These are phyloP conservation scores for Rhizoctonia solani DNA, from an alignment of 1,284 basidiomycete genomes.

Conservation along the genomic window DNA sequence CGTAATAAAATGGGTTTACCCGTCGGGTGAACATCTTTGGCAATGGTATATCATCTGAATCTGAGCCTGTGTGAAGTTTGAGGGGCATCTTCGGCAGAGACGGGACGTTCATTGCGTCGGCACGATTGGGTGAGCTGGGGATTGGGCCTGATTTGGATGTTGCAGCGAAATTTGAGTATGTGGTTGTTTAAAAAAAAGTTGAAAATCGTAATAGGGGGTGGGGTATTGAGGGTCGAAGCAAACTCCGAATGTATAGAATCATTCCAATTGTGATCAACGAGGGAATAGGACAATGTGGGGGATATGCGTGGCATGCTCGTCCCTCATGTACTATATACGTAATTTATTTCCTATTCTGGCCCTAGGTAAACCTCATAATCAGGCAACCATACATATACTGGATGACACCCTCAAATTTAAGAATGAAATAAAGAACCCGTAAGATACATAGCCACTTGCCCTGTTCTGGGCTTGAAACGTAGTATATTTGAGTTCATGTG, in stretches of 20 bases:
- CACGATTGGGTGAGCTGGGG: background rate
- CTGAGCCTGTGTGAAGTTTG: conserved; percentile 12
- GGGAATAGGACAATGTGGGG: no score
- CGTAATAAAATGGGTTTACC: background rate
- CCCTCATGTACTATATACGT: no score
- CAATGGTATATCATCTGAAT: background rate
- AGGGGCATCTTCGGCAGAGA: conserved; percentile 10
- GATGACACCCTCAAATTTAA: no score
- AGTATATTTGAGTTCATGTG: background rate
- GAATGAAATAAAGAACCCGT: no score
- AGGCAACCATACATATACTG: no score
- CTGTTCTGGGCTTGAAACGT: no score
- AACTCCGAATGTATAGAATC: background rate
- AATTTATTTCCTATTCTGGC: no score
- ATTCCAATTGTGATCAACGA: background rate
- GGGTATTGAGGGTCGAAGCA: background rate
- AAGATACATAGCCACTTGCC: no score
- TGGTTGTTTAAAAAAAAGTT: background rate
- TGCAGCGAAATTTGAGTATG: background rate
- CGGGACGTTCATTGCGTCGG: conserved; percentile 3
- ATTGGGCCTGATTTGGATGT: background rate
- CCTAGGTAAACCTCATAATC: no score
- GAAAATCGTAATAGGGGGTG: background rate
- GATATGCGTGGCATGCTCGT: no score
- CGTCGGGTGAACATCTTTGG: conserved; percentile 3